Evolutionary conservation across 2,329 filamentous ascomycete species (phyloP), one percentile per base, ranked within the genome.

Genomic region (Acarospora socialis): DNA sequence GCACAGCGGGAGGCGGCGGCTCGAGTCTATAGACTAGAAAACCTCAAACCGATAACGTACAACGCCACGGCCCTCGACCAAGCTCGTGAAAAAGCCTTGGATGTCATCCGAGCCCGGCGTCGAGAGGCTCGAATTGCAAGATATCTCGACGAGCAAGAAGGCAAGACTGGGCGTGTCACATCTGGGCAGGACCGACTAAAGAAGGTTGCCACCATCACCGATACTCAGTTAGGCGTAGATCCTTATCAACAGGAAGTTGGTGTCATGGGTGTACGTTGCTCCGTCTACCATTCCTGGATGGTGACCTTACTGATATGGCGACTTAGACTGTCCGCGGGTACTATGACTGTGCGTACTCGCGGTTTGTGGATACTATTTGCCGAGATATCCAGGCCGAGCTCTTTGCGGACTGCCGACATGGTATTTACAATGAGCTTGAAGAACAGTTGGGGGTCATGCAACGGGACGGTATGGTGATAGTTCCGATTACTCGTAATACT

Each of bases 221-320:
- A 40, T 4, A 34, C 35, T 1, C 46, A 51, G 2, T 42, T 59
- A 3, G 50, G 48, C 0, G 38, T 48, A 0, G 58, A 61, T 32
- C 33, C 31, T 0, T 61, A 51, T 21, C 19, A 35, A 0, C 49
- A 52, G 7, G 58, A 61, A 30, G 30, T 62, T 1, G 48, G 52
- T 6, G 57, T 59, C 43, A 56, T 60, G 49, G 54, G 56, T 1
- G 57, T 60, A 46, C 41, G 54, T 46, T 19, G 4, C 2, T 34
- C 7, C 7, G n/a, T 10, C 15, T 18, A 13, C 18, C 7, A 21
- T 3, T 8, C 7, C 5, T 29, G 8, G 7, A 7, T 7, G 20
- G 20, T 30, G 23, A 34, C 32, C 4, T 25, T 10, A 7, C 7
- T 19, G 17, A 25, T 25, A 25, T 10, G 23, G 12, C 16, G 10